These are phyloP conservation scores for Cladobotryum protrusum DNA, from an alignment of 2,329 filamentous ascomycete genomes.

Conservation along the genomic window DNA sequence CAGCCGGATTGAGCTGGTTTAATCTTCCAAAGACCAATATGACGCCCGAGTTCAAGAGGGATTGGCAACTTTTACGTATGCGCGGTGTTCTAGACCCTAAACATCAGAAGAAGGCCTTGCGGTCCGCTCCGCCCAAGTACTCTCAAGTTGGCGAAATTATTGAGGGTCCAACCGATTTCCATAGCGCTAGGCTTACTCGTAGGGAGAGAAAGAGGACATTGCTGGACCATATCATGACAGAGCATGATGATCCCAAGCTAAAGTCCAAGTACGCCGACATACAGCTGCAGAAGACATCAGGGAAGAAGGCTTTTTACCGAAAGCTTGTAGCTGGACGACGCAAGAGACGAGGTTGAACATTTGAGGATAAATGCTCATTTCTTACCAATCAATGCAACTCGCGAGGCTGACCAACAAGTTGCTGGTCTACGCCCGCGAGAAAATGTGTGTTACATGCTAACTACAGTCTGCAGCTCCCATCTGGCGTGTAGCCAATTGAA, in stretches of 20 bases:
- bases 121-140: conserved; percentile 62
- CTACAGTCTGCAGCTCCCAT: not conserved
- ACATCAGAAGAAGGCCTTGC: conserved; percentile 85
- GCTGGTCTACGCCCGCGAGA: not conserved
- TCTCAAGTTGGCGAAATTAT: conserved; percentile 86
- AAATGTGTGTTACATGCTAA: not conserved
- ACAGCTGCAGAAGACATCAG: conserved; percentile 73
- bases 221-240: conserved; percentile 68
- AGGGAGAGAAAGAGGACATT: conserved; percentile 85
- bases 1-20: conserved; percentile 80
- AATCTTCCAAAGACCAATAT: conserved; percentile 78
- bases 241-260: conserved; percentile 57
- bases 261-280: conserved; percentile 84
- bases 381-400: not conserved
- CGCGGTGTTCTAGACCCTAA: conserved; percentile 84
- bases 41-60: conserved; percentile 79
- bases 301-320: conserved; percentile 87
- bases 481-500: not conserved
- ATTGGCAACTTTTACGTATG: conserved; percentile 86
- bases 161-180: conserved; percentile 83
- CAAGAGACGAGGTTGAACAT: conserved; percentile 15
- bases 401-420: not conserved
- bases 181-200: conserved; percentile 71
- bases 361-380: not conserved
- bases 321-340: conserved; percentile 51